Evolutionary conservation across 192 early-diverging fungal genomes (phyloP).

Genomic region (Backusella circina): DNA sequence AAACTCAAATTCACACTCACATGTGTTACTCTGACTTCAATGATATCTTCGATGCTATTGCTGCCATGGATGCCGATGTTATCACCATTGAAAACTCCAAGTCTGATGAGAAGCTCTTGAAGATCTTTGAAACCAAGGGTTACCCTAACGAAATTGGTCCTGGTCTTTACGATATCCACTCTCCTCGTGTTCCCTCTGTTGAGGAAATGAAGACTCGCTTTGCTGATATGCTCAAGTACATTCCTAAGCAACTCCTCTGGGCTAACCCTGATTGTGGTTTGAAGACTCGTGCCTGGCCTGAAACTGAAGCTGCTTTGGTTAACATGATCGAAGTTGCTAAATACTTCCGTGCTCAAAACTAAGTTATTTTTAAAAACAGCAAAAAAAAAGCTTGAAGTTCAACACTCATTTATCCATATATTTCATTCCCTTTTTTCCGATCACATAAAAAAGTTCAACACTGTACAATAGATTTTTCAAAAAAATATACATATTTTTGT

Average conservation of each 20-base stretch:
- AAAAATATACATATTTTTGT: background rate
- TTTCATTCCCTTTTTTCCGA: background rate
- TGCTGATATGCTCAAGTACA: constrained; percentile 79
- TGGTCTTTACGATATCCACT: constrained; percentile 98
- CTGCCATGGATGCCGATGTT: constrained; percentile 91
- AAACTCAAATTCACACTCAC: constrained; percentile 96
- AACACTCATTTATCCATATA: background rate
- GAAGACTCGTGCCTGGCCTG: constrained; percentile 94
- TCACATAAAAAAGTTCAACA: constrained; percentile 12
- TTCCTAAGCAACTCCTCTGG: constrained; percentile 82
- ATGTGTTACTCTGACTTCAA: constrained; percentile 99
- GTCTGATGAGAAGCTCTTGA: constrained; percentile 93
- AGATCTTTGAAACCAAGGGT: constrained; percentile 76
- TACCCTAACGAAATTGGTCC: constrained; percentile 94
- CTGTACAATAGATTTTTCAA: constrained; percentile 9
- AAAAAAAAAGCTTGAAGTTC: constrained; percentile 4
- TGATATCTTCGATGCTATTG: constrained; percentile 95
- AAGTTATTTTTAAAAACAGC: background rate
- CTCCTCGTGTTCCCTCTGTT: constrained; percentile 87
- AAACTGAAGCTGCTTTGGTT: constrained; percentile 79
- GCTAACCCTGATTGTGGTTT: constrained; percentile 98
- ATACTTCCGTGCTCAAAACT: constrained; percentile 47
- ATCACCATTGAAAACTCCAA: constrained; percentile 98
- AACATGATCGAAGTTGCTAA: constrained; percentile 87
- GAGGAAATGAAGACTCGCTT: constrained; percentile 88